phyloP scores from a whole-genome alignment of 75 land plant genomes.

The Selaginella moellendorffii region DNA sequence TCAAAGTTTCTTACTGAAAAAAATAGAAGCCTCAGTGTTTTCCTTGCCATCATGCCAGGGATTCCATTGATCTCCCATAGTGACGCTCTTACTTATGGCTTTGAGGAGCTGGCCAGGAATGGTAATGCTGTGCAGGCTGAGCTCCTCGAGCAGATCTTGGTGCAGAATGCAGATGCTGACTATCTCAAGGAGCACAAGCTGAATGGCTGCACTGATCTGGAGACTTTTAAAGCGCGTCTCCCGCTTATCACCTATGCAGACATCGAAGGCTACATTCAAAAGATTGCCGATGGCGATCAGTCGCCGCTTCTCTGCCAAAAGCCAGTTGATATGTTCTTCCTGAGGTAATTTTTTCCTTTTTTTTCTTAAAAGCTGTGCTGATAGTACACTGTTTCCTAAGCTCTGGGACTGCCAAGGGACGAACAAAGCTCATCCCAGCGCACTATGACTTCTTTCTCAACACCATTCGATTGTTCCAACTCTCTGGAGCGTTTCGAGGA shows the following conservation, averaged over 20 bases:
- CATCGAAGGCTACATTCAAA: conserved; percentile 9
- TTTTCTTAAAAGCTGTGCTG: not conserved
- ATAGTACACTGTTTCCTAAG: not conserved
- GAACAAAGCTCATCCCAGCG: not conserved
- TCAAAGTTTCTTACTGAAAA: too few species aligned
- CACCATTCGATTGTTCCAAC: not conserved
- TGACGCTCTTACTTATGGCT: too few species aligned
- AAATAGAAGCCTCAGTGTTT: too few species aligned
- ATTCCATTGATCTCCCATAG: too few species aligned
- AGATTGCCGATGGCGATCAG: conserved; percentile 12
- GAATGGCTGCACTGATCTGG: conserved; percentile 34
- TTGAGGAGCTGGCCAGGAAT: conserved; percentile 36
- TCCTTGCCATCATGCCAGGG: too few species aligned
- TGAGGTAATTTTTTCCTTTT: not conserved
- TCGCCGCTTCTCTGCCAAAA: not conserved
- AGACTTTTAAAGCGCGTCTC: conserved; percentile 3
- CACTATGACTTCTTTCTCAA: not conserved
- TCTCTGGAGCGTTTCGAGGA: conserved; percentile 7
- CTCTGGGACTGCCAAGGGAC: conserved; percentile 14
- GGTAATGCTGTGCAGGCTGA: conserved; percentile 33
- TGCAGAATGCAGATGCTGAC: conserved; percentile 45
- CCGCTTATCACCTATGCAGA: conserved; percentile 13
- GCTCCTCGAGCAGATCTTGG: conserved; percentile 42
- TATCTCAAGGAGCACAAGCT: conserved; percentile 37
- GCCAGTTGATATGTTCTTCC: not conserved